phyloP scores from a whole-genome alignment of 129 eudicot genomes.

The Chrysanthemum seticuspe region DNA sequence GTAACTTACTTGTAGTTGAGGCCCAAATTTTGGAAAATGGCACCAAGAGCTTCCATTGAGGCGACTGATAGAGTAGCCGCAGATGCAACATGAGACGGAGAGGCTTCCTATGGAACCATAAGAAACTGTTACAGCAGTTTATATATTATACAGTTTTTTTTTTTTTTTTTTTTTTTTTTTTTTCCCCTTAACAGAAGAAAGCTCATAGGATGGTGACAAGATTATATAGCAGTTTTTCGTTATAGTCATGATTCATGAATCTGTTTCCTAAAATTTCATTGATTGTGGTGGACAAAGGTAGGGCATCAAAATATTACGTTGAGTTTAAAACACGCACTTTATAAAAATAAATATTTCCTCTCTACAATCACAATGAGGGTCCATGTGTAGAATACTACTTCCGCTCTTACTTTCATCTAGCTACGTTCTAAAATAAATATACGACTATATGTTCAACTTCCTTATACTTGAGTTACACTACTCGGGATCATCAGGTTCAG shows the following conservation, averaged over 20 bases:
- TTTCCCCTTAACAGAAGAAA: neutral
- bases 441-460: too few relatives aligned
- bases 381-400: too few relatives aligned
- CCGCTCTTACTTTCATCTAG: too few relatives aligned
- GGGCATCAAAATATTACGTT: too few relatives aligned
- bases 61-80: slow-evolving; percentile 94
- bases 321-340: too few relatives aligned
- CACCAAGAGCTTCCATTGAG: slow-evolving; percentile 82
- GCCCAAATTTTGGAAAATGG: slow-evolving; percentile 69
- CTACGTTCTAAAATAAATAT: too few relatives aligned
- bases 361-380: too few relatives aligned
- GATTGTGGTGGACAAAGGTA: too few relatives aligned
- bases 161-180: neutral
- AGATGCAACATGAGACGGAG: slow-evolving; percentile 91
- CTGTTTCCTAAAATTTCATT: neutral
- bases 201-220: neutral
- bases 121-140: slow-evolving; percentile 7
- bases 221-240: slow-evolving; percentile 1
- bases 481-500: too few relatives aligned
- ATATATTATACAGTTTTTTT: neutral
- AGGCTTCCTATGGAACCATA: slow-evolving; percentile 60
- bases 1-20: slow-evolving; percentile 63
- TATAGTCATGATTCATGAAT: neutral
- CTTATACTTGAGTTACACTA: too few relatives aligned
- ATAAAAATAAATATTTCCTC: too few relatives aligned